Base-by-base conservation (phyloP, 352 stramenopile genomes). In the Pythium brassicae region DNA sequence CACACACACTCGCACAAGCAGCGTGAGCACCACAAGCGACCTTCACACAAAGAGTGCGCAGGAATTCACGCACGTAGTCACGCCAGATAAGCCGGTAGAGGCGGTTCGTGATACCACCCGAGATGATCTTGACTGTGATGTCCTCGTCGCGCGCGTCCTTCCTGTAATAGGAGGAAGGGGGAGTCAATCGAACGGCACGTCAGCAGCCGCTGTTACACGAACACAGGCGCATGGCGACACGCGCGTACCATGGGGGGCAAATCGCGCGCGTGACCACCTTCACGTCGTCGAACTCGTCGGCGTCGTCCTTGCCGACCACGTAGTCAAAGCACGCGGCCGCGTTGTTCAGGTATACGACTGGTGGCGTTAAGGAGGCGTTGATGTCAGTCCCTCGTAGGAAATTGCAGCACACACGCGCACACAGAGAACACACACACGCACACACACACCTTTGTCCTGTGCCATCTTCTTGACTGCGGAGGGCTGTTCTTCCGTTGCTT, bases 71-170 rank as follows among this genome's bases (percentile, higher is more conserved):
- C 55, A 82, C 74, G 63, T 84, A 69, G 50, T 86, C 79, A 20
- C 72, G 50, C 68, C 73, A 92, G 23, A 73, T 69, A 53, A 97
- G 71, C 22, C 86, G 85, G 73, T 95, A 97, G 23, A 98, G 81
- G 55, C 86, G 78, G 63, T 98, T 98, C 15, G 92, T 98, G 70
- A 98, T 97, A 45, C 92, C 92, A 44, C 92, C 92, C 45, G 78
- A 77, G 48, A 93, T 87, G 65, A 92, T 90, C 61, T 92, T 92
- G 67, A 95, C 77, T 9, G 59, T 66, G 49, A 95, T 94, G 34
- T 91, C 68, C 25, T 83, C 70, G 29, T 77, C 73, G 19, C 53
- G 11, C 7, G 78, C 84, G 58, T 74, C 44, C 20, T 76, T 69
- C 81, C 76, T 86, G 48, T n/a, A n/a, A n/a, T n/a, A n/a, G n/a